Evolutionary conservation across 768 basidiomycete species (phyloP).

Genomic region (Melanogaster broomeanus): DNA sequence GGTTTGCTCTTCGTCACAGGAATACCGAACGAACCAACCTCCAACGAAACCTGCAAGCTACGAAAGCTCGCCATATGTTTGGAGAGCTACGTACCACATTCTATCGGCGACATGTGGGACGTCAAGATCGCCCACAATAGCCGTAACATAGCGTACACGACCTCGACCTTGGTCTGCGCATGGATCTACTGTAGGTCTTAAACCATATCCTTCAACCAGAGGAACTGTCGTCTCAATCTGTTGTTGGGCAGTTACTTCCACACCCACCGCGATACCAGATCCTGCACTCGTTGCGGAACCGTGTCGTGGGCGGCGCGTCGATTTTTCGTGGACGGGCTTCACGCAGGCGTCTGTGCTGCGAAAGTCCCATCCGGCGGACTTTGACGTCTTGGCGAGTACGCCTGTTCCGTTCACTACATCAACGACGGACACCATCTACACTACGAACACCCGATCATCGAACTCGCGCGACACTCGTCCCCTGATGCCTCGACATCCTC

Average conservation of each 20-base stretch:
- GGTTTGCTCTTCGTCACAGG: no score
- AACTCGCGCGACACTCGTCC: no score
- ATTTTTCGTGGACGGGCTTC: conserved; percentile 84
- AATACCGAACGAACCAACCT: no score
- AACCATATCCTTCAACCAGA: not conserved
- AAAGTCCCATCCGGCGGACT: conserved; percentile 47
- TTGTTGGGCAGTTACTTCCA: conserved; percentile 79
- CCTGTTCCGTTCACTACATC: conserved; percentile 88
- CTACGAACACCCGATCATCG: no score
- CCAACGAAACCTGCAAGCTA: conserved; percentile 68
- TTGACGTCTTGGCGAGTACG: conserved; percentile 55
- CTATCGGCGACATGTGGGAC: conserved; percentile 88
- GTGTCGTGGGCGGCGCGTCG: conserved; percentile 80
- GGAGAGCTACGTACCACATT: conserved; percentile 84
- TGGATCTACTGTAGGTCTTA: no score
- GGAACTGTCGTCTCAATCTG: conserved; percentile 6
- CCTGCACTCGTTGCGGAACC: conserved; percentile 86
- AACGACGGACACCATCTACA: no score
- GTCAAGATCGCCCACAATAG: conserved; percentile 75
- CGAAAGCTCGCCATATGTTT: conserved; percentile 64
- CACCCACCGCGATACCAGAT: conserved; percentile 91
- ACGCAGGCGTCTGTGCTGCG: conserved; percentile 60
- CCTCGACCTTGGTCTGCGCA: conserved; percentile 79
- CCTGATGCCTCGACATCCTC: no score
- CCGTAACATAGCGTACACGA: conserved; percentile 96